Base-by-base conservation (phyloP, 2,329 filamentous ascomycete genomes). In the Alternaria sp. region DNA sequence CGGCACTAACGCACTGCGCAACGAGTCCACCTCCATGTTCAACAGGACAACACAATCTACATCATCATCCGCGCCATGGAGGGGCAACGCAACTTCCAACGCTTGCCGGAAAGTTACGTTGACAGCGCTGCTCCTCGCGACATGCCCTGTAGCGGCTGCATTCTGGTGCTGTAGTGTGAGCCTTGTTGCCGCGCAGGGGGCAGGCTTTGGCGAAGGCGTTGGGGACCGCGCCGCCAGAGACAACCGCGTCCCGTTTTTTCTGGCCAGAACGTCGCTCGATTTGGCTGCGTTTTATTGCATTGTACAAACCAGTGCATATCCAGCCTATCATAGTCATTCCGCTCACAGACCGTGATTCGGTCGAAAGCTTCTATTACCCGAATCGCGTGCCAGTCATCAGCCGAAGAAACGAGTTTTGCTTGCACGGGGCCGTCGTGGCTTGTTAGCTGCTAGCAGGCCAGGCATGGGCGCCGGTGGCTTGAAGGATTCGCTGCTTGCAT, bases 211-310 rank as follows among this genome's bases (percentile, higher is more conserved):
- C 61, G 41, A 55, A 46, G 28, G 51, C n/a, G 47, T 57, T 43
- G 51, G 59, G 65, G 43, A 63, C 65, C 33, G 63, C 55, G 49
- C 46, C 25, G 63, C 62, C 64, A 63, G 57, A 30, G 23, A 61
- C 33, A 58, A 61, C 55, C 57, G 60, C 59, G 60, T 60, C 54
- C 66, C 62, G 61, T 58, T 54, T 64, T 46, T 55, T 33, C 58
- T 65, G 68, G 66, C 65, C 63, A 73, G 71, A 73, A 66, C 71
- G 23, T 64, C 45, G 54, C 68, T 56, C 26, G 51, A 71, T 64
- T 60, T 66, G 67, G 63, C 44, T 66, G 59, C 65, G 61, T 55
- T 65, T 69, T 71, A 75, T 75, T 76, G 71, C 68, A 50, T 69
- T 49, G 69, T 64, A 67, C 70, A 69, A 70, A 67, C 68, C 71